Evolutionary conservation across 495 filamentous ascomycete species (phyloP).

Genomic region (Neurospora sublineolata): DNA sequence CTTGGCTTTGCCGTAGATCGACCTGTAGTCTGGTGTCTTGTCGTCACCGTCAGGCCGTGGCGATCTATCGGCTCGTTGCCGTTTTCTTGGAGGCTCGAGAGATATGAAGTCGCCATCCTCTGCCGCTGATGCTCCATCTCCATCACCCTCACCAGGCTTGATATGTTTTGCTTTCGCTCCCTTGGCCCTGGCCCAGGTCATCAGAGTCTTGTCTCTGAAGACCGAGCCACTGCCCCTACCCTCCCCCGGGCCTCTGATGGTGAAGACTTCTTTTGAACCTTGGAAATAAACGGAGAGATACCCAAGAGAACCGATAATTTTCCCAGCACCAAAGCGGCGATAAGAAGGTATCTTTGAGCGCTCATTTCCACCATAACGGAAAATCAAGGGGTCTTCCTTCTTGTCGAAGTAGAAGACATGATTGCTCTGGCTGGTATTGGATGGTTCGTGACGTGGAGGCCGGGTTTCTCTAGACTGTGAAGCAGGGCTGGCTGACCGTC

Average conservation of each 20-base stretch:
- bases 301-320: slow-evolving; percentile 28
- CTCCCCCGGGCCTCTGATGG: slow-evolving; percentile 8
- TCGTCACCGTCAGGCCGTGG: slow-evolving; percentile 25
- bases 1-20: slow-evolving; percentile 55
- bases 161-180: slow-evolving; percentile 18
- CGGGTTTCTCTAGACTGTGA: not conserved
- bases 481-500: not conserved
- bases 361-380: slow-evolving; percentile 32
- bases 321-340: slow-evolving; percentile 26
- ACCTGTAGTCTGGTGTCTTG: slow-evolving; percentile 52
- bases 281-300: slow-evolving; percentile 25
- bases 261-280: slow-evolving; percentile 27
- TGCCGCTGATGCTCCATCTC: not conserved
- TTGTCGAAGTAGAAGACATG: slow-evolving; percentile 30
- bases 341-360: slow-evolving; percentile 30
- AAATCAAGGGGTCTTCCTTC: slow-evolving; percentile 33
- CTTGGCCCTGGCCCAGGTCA: slow-evolving; percentile 10
- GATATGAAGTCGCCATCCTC: slow-evolving; percentile 27
- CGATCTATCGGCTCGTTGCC: slow-evolving; percentile 21
- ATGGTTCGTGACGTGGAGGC: not conserved
- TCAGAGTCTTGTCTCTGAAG: slow-evolving; percentile 28
- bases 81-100: slow-evolving; percentile 26
- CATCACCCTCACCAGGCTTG: slow-evolving; percentile 3
- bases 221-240: slow-evolving; percentile 21
- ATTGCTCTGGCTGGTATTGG: not conserved